These are phyloP conservation scores for Penicillium sclerotigenum DNA, from an alignment of 2,329 filamentous ascomycete genomes.

Conservation along the genomic window DNA sequence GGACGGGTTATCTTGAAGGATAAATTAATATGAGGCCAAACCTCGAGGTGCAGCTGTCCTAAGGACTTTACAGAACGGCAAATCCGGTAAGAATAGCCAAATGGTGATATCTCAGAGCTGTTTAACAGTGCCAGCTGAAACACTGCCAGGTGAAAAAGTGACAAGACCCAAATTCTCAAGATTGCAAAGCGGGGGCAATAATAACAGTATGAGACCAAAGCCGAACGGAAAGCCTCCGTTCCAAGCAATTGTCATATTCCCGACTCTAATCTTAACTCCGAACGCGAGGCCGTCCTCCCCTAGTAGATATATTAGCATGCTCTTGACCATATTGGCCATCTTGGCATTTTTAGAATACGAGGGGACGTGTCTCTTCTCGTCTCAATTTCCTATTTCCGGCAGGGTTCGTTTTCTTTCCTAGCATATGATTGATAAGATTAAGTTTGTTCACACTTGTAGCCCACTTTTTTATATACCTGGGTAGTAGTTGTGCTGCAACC, in stretches of 20 bases:
- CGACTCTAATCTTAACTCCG: neutral
- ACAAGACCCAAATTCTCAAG: neutral
- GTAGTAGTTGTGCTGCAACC: conserved; percentile 32
- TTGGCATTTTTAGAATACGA: neutral
- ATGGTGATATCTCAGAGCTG: neutral
- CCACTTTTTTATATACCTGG: neutral
- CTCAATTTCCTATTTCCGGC: neutral
- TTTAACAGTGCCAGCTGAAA: neutral
- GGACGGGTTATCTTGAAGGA: neutral
- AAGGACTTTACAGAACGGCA: neutral
- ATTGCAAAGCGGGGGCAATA: neutral
- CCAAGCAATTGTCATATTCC: neutral
- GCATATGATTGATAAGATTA: conserved; percentile 4
- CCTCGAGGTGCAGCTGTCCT: too few species aligned
- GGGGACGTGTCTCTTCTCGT: neutral
- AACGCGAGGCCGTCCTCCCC: neutral
- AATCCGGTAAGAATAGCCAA: neutral
- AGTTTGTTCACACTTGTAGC: neutral
- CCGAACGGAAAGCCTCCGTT: neutral
- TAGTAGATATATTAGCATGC: neutral
- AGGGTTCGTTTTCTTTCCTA: neutral
- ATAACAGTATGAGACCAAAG: neutral
- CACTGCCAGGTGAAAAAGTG: neutral
- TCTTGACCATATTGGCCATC: conserved; percentile 10
- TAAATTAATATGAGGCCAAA: neutral